Percentiles rank a stretch among this genome's conserved stretches.
phyloP scores from a whole-genome alignment of 2,329 filamentous ascomycete genomes.

The Hawksworthiomyces lignivorus region DNA sequence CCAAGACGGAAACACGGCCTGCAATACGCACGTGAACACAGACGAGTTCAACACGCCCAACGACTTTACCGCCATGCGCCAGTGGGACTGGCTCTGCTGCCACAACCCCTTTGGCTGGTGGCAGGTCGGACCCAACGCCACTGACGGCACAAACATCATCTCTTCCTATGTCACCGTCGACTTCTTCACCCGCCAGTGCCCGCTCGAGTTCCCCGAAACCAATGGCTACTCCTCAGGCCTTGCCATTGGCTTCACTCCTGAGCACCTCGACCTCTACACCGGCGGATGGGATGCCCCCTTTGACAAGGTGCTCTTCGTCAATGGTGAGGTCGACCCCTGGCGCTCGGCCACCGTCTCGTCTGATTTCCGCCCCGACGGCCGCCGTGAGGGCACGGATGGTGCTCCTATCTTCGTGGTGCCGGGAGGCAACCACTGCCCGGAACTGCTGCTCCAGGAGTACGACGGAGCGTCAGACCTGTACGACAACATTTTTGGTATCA shows the following conservation, averaged over 20 bases:
- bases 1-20: slow-evolving; percentile 26
- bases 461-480: slow-evolving; percentile 3
- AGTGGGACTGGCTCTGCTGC: slow-evolving; percentile 51
- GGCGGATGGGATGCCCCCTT: slow-evolving; percentile 34
- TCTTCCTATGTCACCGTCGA: slow-evolving; percentile 27
- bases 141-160: slow-evolving; percentile 28
- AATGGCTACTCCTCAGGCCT: slow-evolving; percentile 25
- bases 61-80: slow-evolving; percentile 33
- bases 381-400: slow-evolving; percentile 23
- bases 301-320: slow-evolving; percentile 31
- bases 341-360: slow-evolving; percentile 30
- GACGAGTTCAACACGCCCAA: slow-evolving; percentile 25
- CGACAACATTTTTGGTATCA: slow-evolving; percentile 3
- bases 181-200: slow-evolving; percentile 36
- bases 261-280: slow-evolving; percentile 29
- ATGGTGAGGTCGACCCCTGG: slow-evolving; percentile 35
- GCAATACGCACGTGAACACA: slow-evolving; percentile 33
- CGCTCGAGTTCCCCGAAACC: slow-evolving; percentile 34
- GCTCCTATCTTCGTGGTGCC: slow-evolving; percentile 27
- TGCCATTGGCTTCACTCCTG: slow-evolving; percentile 26
- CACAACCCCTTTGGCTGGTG: slow-evolving; percentile 31
- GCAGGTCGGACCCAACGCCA: slow-evolving; percentile 35
- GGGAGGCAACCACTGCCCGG: slow-evolving; percentile 34
- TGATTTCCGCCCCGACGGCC: slow-evolving; percentile 29
- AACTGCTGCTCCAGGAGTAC: slow-evolving; percentile 17